These are phyloP conservation scores for Plantago coronopus DNA, from an alignment of 305 asterid species.

Conservation along the genomic window DNA sequence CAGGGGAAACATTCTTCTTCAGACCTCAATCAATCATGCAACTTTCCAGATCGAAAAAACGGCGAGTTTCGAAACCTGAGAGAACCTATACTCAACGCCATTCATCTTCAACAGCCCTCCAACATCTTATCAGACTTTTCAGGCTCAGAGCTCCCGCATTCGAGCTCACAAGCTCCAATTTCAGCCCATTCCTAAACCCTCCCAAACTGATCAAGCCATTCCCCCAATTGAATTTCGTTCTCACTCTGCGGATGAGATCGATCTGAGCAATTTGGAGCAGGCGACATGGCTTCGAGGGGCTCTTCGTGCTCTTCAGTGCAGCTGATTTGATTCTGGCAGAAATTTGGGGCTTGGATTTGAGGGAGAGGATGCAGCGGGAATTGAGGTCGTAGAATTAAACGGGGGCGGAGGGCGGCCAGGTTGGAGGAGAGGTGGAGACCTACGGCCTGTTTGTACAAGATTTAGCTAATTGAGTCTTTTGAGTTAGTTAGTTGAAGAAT, in stretches of 20 bases:
- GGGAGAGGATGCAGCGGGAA: constrained; percentile 58
- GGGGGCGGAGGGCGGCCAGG: constrained; percentile 82
- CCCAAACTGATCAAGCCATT: constrained; percentile 61
- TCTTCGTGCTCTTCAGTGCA: constrained; percentile 81
- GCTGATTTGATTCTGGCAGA: constrained; percentile 64
- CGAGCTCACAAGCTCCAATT: constrained; percentile 76
- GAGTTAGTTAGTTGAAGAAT: too few species aligned
- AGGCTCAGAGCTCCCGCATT: constrained; percentile 72
- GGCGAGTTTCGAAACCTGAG: constrained; percentile 60
- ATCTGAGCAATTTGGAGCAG: constrained; percentile 43
- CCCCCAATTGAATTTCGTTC: constrained; percentile 43
- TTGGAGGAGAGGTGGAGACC: constrained; percentile 63
- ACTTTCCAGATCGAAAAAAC: constrained; percentile 56
- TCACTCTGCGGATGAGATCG: constrained; percentile 47
- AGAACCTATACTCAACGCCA: constrained; percentile 51
- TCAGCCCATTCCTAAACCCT: constrained; percentile 70
- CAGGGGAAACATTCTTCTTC: too few species aligned
- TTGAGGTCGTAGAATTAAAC: constrained; percentile 89
- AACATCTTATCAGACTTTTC: constrained; percentile 51
- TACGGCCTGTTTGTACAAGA: too few species aligned
- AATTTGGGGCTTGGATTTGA: constrained; percentile 63
- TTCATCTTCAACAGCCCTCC: constrained; percentile 51
- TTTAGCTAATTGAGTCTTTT: too few species aligned
- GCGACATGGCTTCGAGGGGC: constrained; percentile 65
- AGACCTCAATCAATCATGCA: constrained; percentile 36